A percentile compares a stretch with the other conserved stretches of the same genome.
Evolutionary conservation across 176 grass and related monocot genomes (phyloP).

Genomic region (Aechmea fasciata): DNA sequence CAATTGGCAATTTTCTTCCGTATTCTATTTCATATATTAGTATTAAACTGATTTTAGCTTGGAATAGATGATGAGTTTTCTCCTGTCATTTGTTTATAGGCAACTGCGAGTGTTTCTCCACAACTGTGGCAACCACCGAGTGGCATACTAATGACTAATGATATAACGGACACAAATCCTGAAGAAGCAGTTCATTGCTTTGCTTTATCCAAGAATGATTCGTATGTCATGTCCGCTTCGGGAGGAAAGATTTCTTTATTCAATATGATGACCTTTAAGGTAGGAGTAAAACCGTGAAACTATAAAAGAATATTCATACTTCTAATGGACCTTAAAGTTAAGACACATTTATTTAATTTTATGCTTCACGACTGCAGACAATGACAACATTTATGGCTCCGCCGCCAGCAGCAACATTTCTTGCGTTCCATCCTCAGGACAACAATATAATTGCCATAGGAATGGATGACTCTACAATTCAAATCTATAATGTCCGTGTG

Average conservation of each 20-base stretch:
- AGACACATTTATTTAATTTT: background rate
- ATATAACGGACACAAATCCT: slow-evolving; percentile 4
- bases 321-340: background rate
- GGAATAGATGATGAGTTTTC: background rate
- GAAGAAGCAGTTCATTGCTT: slow-evolving; percentile 22
- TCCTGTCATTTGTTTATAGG: slow-evolving; percentile 1
- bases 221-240: slow-evolving; percentile 23
- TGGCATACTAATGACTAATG: slow-evolving; percentile 20
- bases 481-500: slow-evolving; percentile 97
- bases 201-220: slow-evolving; percentile 23
- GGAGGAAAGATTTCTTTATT: slow-evolving; percentile 25
- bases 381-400: slow-evolving; percentile 99
- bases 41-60: background rate
- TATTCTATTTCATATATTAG: background rate
- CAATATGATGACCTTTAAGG: slow-evolving; percentile 17
- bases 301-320: background rate
- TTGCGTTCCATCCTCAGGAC: slow-evolving; percentile 98
- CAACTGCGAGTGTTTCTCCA: slow-evolving; percentile 8
- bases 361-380: slow-evolving; percentile 34
- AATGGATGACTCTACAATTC: slow-evolving; percentile 98
- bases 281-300: background rate
- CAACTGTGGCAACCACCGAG: slow-evolving; percentile 7
- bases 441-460: slow-evolving; percentile 99
- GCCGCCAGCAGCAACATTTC: slow-evolving; percentile 90
- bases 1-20: background rate